These are phyloP conservation scores for Mortierella sp. DNA, from an alignment of 371 early-diverging fungal genomes.

Conservation along the genomic window DNA sequence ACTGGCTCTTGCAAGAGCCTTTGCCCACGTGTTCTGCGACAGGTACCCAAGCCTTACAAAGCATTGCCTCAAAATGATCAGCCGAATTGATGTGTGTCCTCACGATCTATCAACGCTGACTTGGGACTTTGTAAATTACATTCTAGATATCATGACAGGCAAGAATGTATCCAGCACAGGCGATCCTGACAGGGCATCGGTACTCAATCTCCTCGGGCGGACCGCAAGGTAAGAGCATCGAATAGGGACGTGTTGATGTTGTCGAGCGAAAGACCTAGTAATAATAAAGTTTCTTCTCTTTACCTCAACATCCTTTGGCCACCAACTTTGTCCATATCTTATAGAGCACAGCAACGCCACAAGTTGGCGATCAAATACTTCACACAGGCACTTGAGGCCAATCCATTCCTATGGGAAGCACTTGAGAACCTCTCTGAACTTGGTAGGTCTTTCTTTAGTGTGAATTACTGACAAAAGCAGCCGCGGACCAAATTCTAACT, in stretches of 20 bases:
- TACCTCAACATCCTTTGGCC: background rate
- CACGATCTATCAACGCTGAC: background rate
- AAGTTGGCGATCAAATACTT: conserved; percentile 62
- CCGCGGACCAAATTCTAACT: conserved; percentile 14
- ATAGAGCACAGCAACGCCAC: conserved; percentile 58
- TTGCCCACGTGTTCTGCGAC: conserved; percentile 20
- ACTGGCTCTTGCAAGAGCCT: conserved; percentile 42
- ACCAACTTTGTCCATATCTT: background rate
- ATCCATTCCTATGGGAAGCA: conserved; percentile 75
- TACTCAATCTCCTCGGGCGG: conserved; percentile 63
- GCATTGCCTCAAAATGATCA: background rate
- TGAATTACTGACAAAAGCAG: background rate
- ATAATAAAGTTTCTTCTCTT: conserved; percentile 6
- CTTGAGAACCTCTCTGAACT: conserved; percentile 68
- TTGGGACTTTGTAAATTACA: background rate
- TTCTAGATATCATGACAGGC: conserved; percentile 25
- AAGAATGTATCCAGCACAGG: conserved; percentile 10
- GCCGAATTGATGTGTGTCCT: background rate
- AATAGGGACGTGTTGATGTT: background rate
- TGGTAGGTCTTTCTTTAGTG: conserved; percentile 54
- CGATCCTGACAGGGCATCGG: conserved; percentile 56
- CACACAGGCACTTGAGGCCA: conserved; percentile 59
- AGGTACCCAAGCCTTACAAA: conserved; percentile 18
- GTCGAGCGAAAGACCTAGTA: background rate
- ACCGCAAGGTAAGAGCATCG: conserved; percentile 45